Evolutionary conservation across 345 rosid species (phyloP), one percentile per base, ranked within the genome.

Genomic region (Barbarea vulgaris): DNA sequence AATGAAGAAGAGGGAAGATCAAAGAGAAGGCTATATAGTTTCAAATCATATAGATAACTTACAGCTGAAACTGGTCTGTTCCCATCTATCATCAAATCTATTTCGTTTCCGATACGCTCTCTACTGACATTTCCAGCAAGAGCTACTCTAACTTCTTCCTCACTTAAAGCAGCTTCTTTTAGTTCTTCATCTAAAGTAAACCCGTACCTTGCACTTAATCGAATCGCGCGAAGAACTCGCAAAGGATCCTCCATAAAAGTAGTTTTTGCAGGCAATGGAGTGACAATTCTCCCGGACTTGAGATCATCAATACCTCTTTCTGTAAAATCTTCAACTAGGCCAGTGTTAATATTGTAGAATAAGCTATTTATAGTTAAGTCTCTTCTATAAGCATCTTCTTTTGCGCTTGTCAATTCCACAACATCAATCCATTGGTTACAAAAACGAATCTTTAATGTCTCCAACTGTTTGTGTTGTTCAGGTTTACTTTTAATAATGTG

Each of bases 201-300:
- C 42, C 42, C 41, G 10, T 36, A 36, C 41, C 41, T 36, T 0
- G 41, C 41, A 36, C 4, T 9, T 9, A 36, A 36, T 3, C 41
- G 97, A 81, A 91, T 85, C 58, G 94, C 92, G 78, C 97, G 83
- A 69, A 91, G 94, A 73, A 91, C 92, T n/a, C 94, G 84, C 65
- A 91, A 81, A 5, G 97, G 94, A 77, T 91, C 97, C 81, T 91
- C 97, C 81, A 91, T 73, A 82, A 37, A 37, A 37, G 42, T 37
- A 37, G 42, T 11, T 37, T 37, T 86, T 60, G 97, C 85, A 73
- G 85, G 85, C 54, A 88, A 78, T 63, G 97, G 97, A 58, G 97
- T 91, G 21, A 84, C 94, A 64, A 91, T 85, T 72, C 75, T 88
- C 77, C 94, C 91, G 22, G 78, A 81, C 80, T 79, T 84, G 54